Evolutionary conservation across 2,329 filamentous ascomycete genomes (phyloP).

Genomic region (Aspergillus fructus): DNA sequence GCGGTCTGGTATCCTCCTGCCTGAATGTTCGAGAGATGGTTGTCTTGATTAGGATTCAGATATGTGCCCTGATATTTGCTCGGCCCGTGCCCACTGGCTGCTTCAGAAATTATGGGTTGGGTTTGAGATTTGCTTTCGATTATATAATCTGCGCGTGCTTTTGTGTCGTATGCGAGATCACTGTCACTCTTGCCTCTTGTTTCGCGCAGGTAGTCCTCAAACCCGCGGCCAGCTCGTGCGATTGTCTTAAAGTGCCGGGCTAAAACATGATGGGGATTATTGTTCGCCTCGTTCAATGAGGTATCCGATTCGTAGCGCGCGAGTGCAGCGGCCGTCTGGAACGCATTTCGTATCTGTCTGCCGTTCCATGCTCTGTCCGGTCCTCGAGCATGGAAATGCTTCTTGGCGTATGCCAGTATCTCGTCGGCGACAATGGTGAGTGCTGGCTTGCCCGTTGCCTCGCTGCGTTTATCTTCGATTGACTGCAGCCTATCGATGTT

Average conservation of each 20-base stretch:
- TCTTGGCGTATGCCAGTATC: neutral
- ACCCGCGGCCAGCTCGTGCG: neutral
- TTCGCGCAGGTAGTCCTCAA: neutral
- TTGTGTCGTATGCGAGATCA: neutral
- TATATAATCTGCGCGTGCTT: neutral
- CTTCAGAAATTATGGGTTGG: too few relatives aligned
- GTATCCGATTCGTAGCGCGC: conserved; percentile 4
- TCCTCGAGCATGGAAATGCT: neutral
- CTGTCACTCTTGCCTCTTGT: neutral
- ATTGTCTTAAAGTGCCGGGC: neutral
- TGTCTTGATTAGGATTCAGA: too few relatives aligned
- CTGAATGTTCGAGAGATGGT: too few relatives aligned
- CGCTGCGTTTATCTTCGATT: conserved; percentile 6
- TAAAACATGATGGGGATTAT: neutral
- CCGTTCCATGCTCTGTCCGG: conserved; percentile 32
- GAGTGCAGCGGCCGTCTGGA: conserved; percentile 35
- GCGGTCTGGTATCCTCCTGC: too few relatives aligned
- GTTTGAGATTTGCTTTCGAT: neutral
- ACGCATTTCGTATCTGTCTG: conserved; percentile 38
- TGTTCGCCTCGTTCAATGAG: too few relatives aligned
- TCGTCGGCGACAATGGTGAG: neutral
- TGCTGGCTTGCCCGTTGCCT: neutral
- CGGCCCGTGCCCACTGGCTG: too few relatives aligned
- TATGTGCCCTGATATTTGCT: too few relatives aligned
- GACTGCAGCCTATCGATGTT: conserved; percentile 18